Evolutionary conservation across 2,329 filamentous ascomycete species (phyloP), one percentile per base, ranked within the genome.

Genomic region (Sarocladium brachiariae): DNA sequence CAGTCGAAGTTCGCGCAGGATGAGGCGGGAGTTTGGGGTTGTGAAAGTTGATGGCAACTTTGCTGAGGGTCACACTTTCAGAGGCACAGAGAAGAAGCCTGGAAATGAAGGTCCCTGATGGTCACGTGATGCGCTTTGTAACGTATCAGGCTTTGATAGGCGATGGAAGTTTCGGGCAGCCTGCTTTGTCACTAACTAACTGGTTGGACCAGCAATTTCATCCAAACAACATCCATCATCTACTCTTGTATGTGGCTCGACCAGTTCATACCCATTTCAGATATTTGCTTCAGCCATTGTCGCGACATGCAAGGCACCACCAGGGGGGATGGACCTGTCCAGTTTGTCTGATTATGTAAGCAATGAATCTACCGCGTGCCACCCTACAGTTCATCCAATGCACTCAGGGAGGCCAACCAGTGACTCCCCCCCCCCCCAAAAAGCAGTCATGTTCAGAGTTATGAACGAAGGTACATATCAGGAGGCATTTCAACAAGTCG

Each of bases 91-190:
- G 33, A 25, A 6, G 25, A 21, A 47, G 43, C 39, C 31, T 34
- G 25, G 21, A 46, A 51, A 51, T 39, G 33, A 49, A 33, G 31
- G 43, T 14, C 19, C 33, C 5, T n/a, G n/a, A 6, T 21, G 33
- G 24, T 49, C 50, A 51, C 50, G 50, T 51, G 50, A 51, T 33
- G 19, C n/a, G 11, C 3, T 43, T 19, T 34, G 43, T 47, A 16
- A 47, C 43, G 43, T 33, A 47, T 33, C 43, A 25, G 43, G 16
- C 25, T 5, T 47, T 4, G 21, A 45, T n/a, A 47, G 43, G 43
- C 6, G 27, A 47, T 47, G 43, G 43, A 47, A 47, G 43, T 47
- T 47, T 47, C 43, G 43, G 43, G 43, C 43, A 47, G 13, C 4
- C 3, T 47, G 43, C 43, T 47, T 47, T 47, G 43, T 47, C 43